Evolutionary conservation across 2,329 filamentous ascomycete genomes (phyloP).

Genomic region (Trichocomaceae sp.): DNA sequence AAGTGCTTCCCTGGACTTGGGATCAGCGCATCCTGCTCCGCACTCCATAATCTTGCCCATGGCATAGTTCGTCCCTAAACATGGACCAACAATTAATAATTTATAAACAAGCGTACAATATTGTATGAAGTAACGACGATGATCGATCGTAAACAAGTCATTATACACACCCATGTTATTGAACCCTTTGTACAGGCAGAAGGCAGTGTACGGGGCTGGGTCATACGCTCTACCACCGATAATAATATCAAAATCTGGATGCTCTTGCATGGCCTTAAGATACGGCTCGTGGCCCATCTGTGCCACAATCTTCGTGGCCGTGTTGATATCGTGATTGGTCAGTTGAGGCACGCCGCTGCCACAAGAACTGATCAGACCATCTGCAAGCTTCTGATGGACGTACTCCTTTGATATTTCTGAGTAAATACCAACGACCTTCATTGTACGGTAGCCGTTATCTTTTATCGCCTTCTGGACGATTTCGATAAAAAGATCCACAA

Average conservation of each 20-base stretch:
- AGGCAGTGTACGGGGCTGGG: slow-evolving; percentile 34
- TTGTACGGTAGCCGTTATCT: slow-evolving; percentile 18
- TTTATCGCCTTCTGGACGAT: slow-evolving; percentile 33
- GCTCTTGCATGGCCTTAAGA: slow-evolving; percentile 35
- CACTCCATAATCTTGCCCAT: slow-evolving; percentile 54
- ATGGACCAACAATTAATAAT: no score
- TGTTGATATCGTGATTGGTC: slow-evolving; percentile 34
- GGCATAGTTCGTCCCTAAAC: slow-evolving; percentile 18
- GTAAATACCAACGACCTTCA: slow-evolving; percentile 31
- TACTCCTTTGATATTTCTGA: slow-evolving; percentile 34
- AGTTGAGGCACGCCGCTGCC: slow-evolving; percentile 37
- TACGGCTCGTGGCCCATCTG: slow-evolving; percentile 45
- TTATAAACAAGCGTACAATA: no score
- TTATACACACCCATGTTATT: neutral
- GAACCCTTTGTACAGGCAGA: neutral
- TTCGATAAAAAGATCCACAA: slow-evolving; percentile 33
- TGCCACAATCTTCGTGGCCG: slow-evolving; percentile 32
- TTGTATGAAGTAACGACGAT: no score
- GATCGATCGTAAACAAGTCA: no score
- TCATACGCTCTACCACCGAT: slow-evolving; percentile 40
- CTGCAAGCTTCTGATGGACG: slow-evolving; percentile 24
- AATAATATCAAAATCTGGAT: slow-evolving; percentile 39
- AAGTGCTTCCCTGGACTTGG: slow-evolving; percentile 38
- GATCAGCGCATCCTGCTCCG: slow-evolving; percentile 41
- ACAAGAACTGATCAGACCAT: slow-evolving; percentile 35